phyloP scores from a whole-genome alignment of 805 yeast species.

The Clavispora phyllophila region DNA sequence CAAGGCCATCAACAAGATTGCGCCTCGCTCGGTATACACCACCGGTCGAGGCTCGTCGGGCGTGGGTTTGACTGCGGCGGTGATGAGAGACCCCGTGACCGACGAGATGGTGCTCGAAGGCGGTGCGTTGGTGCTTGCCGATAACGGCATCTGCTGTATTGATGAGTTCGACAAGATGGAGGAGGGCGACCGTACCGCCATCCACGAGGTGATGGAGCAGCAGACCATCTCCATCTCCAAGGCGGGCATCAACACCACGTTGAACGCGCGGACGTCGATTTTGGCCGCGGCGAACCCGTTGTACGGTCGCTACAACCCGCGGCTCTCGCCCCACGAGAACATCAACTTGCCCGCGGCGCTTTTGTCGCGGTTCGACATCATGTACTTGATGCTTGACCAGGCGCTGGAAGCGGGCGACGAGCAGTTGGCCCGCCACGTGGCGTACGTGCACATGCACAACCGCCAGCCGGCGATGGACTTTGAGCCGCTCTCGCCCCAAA shows the following conservation, averaged over 20 bases:
- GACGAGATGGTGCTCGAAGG: conserved; percentile 98
- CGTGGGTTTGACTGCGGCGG: conserved; percentile 98
- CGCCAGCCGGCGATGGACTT: conserved; percentile 74
- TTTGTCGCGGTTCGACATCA: conserved; percentile 87
- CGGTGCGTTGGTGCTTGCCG: conserved; percentile 95
- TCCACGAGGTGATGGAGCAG: conserved; percentile 99
- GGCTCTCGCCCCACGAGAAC: conserved; percentile 87
- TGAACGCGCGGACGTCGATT: conserved; percentile 92
- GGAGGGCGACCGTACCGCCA: conserved; percentile 92
- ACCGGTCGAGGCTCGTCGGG: conserved; percentile 99
- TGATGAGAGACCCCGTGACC: conserved; percentile 97
- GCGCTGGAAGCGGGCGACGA: conserved; percentile 79
- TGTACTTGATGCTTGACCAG: conserved; percentile 80
- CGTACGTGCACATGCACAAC: conserved; percentile 92
- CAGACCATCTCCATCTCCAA: conserved; percentile 96
- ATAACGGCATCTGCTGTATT: conserved; percentile 96
- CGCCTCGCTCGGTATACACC: conserved; percentile 95
- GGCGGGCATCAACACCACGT: conserved; percentile 94
- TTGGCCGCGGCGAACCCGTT: conserved; percentile 98
- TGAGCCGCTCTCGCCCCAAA: conserved; percentile 70
- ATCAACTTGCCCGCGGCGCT: conserved; percentile 96
- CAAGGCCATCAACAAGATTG: conserved; percentile 84
- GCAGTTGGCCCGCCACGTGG: conserved; percentile 85
- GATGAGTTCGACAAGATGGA: conserved; percentile 99
- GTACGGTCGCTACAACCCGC: conserved; percentile 90